phyloP scores from a whole-genome alignment of 2,329 filamentous ascomycete genomes.

The Ophiostoma ulmi region DNA sequence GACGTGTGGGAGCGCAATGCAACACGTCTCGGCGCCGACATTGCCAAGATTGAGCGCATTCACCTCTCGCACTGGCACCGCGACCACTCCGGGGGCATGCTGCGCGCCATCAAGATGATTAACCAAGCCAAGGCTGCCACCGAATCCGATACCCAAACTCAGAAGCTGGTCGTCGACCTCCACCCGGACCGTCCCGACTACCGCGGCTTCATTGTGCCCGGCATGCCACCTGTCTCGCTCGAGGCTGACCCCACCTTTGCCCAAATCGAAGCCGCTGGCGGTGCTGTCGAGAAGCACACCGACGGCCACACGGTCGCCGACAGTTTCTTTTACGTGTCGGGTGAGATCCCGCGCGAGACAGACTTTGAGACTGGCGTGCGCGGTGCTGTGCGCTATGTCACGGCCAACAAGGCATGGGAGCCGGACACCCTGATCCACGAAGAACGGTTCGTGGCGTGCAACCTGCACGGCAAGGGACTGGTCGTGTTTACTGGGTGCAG shows the following conservation, averaged over 20 bases:
- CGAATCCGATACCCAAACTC: background rate
- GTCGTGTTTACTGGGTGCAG: constrained; percentile 54
- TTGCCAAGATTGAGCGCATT: constrained; percentile 43
- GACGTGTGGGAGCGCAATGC: constrained; percentile 48
- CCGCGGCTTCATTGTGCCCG: constrained; percentile 42
- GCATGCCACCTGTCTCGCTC: constrained; percentile 41
- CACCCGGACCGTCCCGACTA: constrained; percentile 49
- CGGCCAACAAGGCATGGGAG: constrained; percentile 34
- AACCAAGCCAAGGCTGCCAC: constrained; percentile 35
- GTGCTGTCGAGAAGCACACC: background rate
- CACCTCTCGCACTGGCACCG: constrained; percentile 52
- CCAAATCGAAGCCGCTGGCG: constrained; percentile 31
- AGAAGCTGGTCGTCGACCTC: constrained; percentile 42
- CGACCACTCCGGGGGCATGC: constrained; percentile 50
- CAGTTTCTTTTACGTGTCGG: background rate
- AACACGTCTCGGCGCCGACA: constrained; percentile 39
- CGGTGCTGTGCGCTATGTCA: background rate
- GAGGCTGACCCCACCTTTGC: constrained; percentile 49
- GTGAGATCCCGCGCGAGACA: background rate
- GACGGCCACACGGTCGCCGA: background rate
- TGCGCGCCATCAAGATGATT: constrained; percentile 46
- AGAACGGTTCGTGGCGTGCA: constrained; percentile 50
- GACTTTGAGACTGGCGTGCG: background rate
- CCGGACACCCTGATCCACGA: constrained; percentile 47
- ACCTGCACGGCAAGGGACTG: constrained; percentile 50